phyloP scores from a whole-genome alignment of 176 grass and related monocot species.

The Musa schizocarpa region DNA sequence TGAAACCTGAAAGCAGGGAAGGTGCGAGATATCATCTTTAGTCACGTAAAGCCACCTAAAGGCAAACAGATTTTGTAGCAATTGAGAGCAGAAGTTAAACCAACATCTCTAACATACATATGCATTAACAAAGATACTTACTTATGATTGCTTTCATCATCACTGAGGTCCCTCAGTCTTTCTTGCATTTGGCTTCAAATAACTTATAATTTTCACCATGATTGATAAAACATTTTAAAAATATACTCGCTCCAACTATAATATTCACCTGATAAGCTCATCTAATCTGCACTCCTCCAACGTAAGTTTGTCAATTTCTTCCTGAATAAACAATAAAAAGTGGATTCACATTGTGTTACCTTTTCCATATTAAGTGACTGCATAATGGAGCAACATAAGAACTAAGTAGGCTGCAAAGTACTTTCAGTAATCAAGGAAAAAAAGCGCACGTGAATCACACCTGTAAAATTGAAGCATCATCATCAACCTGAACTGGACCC shows the following conservation, averaged over 20 bases:
- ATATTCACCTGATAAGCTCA: conserved; percentile 50
- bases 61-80: neutral
- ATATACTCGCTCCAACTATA: conserved; percentile 13
- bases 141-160: conserved; percentile 72
- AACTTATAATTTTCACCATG: conserved; percentile 19
- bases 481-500: conserved; percentile 34
- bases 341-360: neutral
- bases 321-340: conserved; percentile 36
- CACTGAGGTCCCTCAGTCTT: conserved; percentile 57
- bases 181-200: conserved; percentile 59
- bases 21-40: conserved; percentile 82
- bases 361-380: too few species aligned
- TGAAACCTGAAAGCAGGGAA: conserved; percentile 85
- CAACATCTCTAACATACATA: conserved; percentile 1
- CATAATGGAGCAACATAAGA: neutral
- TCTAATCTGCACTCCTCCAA: conserved; percentile 67
- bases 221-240: conserved; percentile 17
- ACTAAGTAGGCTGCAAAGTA: neutral
- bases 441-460: conserved; percentile 21
- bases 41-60: conserved; percentile 89
- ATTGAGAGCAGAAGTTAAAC: neutral
- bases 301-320: conserved; percentile 58
- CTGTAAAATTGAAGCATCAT: conserved; percentile 56
- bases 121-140: conserved; percentile 20
- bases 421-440: neutral